A percentile compares a stretch with the other conserved stretches of the same genome.
These are phyloP conservation scores for Verbena officinalis DNA, from an alignment of 257 asterid genomes.

Conservation along the genomic window DNA sequence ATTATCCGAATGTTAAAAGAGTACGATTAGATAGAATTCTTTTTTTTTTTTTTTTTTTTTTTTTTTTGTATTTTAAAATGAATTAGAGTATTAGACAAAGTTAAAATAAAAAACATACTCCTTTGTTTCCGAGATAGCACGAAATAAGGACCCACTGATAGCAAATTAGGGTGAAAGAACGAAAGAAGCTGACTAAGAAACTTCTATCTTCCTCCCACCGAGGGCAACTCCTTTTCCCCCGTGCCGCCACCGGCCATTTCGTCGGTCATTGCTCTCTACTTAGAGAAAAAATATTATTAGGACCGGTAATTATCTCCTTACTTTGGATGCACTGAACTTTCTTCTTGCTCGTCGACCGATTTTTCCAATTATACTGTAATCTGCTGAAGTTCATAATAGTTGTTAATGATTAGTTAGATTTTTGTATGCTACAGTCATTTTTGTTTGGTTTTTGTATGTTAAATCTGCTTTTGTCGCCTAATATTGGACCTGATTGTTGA, in stretches of 20 bases:
- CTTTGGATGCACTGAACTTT: not conserved
- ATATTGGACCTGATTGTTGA: not conserved
- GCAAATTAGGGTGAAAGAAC: too few relatives aligned
- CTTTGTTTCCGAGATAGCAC: too few relatives aligned
- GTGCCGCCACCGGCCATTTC: constrained; percentile 4
- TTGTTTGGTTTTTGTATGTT: not conserved
- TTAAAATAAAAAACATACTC: too few relatives aligned
- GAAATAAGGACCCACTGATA: too few relatives aligned
- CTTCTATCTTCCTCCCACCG: not conserved
- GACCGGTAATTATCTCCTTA: not conserved
- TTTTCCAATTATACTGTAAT: not conserved
- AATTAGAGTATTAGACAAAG: too few relatives aligned
- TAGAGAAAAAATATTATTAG: not conserved
- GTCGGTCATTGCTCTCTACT: not conserved
- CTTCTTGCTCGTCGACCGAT: not conserved
- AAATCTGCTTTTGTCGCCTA: not conserved
- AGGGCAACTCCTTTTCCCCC: not conserved
- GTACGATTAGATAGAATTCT: too few relatives aligned
- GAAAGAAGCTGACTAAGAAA: not conserved
- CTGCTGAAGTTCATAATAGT: not conserved
- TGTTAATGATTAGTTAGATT: not conserved
- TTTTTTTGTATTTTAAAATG: too few relatives aligned
- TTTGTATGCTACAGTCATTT: not conserved
- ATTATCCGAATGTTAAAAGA: too few relatives aligned
- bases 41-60: too few relatives aligned